These are phyloP conservation scores for Dendrobium chrysotoxum DNA, from an alignment of 106 monocot genomes.

Conservation along the genomic window DNA sequence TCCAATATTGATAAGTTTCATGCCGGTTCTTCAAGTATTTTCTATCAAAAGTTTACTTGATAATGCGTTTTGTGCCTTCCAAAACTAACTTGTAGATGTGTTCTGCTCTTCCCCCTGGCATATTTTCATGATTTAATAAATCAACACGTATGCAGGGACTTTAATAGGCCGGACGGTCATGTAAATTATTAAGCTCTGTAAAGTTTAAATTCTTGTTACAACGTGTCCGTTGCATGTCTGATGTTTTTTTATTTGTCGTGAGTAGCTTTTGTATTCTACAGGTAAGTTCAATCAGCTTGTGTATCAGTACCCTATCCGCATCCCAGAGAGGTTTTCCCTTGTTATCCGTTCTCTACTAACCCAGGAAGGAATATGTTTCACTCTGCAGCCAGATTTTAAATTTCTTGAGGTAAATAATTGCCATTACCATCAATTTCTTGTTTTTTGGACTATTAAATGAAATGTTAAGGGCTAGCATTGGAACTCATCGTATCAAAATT, in stretches of 20 bases:
- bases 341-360: slow-evolving; percentile 98
- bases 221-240: neutral
- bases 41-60: neutral
- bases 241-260: neutral
- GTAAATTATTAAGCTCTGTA: neutral
- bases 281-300: slow-evolving; percentile 99
- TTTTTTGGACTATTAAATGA: neutral
- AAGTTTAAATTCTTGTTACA: neutral
- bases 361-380: slow-evolving; percentile 98
- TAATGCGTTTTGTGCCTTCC: neutral
- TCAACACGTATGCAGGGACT: neutral
- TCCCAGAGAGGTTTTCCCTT: slow-evolving; percentile 97
- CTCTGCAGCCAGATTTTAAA: slow-evolving; percentile 89
- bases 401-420: slow-evolving; percentile 85
- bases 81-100: neutral
- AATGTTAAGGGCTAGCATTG: neutral
- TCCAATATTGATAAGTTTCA: too few species aligned
- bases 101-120: neutral
- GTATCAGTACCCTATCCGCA: slow-evolving; percentile 94
- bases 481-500: neutral
- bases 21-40: too few species aligned
- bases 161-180: neutral
- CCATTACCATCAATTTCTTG: neutral
- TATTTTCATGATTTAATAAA: neutral
- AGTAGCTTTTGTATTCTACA: slow-evolving; percentile 18